Evolutionary conservation across 139 green algal species (phyloP).

Genomic region (Coelastrella sp.): DNA sequence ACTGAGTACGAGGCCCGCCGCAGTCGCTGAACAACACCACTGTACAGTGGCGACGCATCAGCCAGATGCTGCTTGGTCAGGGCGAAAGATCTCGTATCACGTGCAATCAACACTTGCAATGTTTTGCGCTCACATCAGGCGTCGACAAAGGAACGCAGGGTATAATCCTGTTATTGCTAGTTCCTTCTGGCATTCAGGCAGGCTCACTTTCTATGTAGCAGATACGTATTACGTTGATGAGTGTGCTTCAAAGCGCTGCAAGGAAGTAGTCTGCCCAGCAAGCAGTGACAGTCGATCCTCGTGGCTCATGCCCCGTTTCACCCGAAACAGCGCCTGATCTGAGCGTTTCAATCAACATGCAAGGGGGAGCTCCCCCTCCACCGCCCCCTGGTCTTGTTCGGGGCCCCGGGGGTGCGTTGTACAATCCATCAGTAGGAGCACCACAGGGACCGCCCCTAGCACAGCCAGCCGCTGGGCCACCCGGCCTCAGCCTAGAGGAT

Average conservation of each 20-base stretch:
- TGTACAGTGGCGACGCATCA: no score
- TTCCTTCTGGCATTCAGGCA: background rate
- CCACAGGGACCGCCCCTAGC: background rate
- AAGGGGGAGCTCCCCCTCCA: conserved; percentile 1
- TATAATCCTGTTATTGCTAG: background rate
- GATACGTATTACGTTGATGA: no score
- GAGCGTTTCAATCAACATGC: conserved; percentile 1
- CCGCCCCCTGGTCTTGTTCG: background rate
- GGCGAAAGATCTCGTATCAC: no score
- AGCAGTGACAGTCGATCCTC: background rate
- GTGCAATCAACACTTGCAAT: no score
- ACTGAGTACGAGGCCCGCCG: no score
- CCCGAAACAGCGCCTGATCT: background rate
- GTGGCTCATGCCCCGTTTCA: background rate
- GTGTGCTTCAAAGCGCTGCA: background rate
- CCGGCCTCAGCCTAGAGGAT: conserved; percentile 48
- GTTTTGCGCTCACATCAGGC: no score
- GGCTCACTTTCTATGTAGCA: background rate
- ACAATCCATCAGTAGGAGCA: conserved; percentile 9
- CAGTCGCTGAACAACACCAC: no score
- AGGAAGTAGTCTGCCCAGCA: background rate
- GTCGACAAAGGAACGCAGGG: background rate
- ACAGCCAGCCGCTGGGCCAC: background rate
- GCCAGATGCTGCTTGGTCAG: no score
- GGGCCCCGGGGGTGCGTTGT: background rate